Evolutionary conservation across 2,329 filamentous ascomycete species (phyloP).

Genomic region (Diaporthe nobilis): DNA sequence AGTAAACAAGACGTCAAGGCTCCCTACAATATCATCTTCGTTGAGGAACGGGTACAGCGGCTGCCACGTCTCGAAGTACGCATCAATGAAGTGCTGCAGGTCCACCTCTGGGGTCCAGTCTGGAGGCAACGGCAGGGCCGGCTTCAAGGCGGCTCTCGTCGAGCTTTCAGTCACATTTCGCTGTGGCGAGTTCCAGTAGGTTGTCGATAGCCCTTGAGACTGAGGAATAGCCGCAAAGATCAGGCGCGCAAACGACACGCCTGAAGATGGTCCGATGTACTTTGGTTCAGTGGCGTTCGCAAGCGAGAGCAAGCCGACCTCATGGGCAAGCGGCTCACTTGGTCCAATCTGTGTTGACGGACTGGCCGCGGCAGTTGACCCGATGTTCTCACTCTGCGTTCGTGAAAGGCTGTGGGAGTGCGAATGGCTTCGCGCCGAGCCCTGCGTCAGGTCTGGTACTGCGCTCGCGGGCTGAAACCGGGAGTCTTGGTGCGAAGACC

Average conservation of each 20-base stretch:
- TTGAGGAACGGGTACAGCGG: slow-evolving; percentile 49
- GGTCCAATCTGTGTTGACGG: slow-evolving; percentile 41
- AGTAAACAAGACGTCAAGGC: slow-evolving; percentile 44
- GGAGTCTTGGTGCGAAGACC: background rate
- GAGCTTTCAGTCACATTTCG: background rate
- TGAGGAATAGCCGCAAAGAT: slow-evolving; percentile 46
- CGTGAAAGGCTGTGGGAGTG: slow-evolving; percentile 19
- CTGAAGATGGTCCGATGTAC: slow-evolving; percentile 48
- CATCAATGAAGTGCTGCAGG: slow-evolving; percentile 43
- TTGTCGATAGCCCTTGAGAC: slow-evolving; percentile 41
- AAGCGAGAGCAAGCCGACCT: slow-evolving; percentile 47
- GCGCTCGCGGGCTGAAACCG: slow-evolving; percentile 1
- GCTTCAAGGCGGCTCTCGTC: slow-evolving; percentile 7
- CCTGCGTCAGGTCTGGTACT: slow-evolving; percentile 19
- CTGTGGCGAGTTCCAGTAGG: slow-evolving; percentile 23
- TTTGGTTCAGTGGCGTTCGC: slow-evolving; percentile 47
- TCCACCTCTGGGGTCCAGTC: slow-evolving; percentile 43
- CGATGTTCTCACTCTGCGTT: slow-evolving; percentile 1
- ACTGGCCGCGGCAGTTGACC: slow-evolving; percentile 10
- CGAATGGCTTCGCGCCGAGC: background rate
- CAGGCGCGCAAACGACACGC: slow-evolving; percentile 47
- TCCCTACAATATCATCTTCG: slow-evolving; percentile 45
- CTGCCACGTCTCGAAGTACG: slow-evolving; percentile 48
- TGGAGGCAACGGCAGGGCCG: slow-evolving; percentile 32
- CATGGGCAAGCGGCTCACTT: slow-evolving; percentile 45